Conservation (phyloP, 2,329 filamentous ascomycete species). For the Drechslerella dactyloides region DNA sequence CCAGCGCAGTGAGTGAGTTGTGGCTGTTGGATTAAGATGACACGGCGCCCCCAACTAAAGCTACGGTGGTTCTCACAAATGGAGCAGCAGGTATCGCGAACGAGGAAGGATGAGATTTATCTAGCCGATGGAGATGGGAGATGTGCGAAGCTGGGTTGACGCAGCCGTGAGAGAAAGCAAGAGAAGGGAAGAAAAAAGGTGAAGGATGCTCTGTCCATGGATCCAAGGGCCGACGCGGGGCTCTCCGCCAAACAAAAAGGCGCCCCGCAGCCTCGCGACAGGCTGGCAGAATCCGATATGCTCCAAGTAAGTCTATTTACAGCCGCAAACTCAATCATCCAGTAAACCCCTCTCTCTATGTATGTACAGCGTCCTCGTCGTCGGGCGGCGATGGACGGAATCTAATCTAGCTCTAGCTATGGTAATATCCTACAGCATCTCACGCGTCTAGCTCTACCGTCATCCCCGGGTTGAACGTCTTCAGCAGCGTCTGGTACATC, state of each 20-base stretch:
- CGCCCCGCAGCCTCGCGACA: background rate
- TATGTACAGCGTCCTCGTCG: background rate
- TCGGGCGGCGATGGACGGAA: background rate
- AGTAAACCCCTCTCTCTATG: background rate
- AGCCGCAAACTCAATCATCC: background rate
- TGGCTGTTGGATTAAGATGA: conserved; percentile 33
- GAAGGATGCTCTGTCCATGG: background rate
- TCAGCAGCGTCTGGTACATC: conserved; percentile 54
- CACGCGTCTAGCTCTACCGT: conserved; percentile 28
- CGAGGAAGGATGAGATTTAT: background rate
- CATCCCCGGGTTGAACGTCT: conserved; percentile 47
- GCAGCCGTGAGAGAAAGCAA: background rate
- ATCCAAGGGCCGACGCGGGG: background rate
- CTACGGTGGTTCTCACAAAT: background rate
- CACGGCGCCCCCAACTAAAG: background rate
- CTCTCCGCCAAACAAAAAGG: background rate
- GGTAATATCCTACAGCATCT: conserved; percentile 9
- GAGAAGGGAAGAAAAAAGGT: background rate
- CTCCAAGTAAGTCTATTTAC: background rate
- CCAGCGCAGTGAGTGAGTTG: conserved; percentile 10
- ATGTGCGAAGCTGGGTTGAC: background rate
- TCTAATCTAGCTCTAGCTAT: background rate
- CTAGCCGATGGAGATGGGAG: background rate
- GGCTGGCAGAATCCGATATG: background rate
- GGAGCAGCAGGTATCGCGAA: background rate